Evolutionary conservation across 192 early-diverging fungal species (phyloP).

Genomic region (Coemansia sp.): DNA sequence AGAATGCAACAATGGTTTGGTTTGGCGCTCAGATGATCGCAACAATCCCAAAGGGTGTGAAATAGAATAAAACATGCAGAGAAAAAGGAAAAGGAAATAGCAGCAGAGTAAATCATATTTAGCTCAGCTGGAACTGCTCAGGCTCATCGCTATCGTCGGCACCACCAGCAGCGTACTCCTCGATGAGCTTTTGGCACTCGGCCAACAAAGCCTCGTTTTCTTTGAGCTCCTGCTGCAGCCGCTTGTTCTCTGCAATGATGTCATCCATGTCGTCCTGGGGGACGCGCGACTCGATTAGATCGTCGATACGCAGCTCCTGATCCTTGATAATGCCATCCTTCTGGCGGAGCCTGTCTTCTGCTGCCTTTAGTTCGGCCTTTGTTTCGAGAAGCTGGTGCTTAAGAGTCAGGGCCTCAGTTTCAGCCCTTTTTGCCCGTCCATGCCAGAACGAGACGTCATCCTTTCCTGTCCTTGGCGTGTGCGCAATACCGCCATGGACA

Average conservation of each 20-base stretch:
- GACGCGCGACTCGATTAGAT: constrained; percentile 50
- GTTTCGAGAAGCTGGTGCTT: constrained; percentile 52
- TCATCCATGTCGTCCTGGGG: constrained; percentile 51
- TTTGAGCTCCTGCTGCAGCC: constrained; percentile 28
- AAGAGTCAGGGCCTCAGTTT: constrained; percentile 41
- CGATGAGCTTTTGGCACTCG: constrained; percentile 48
- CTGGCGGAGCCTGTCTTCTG: constrained; percentile 41
- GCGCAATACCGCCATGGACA: background rate
- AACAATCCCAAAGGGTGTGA: background rate
- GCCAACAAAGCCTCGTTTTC: constrained; percentile 46
- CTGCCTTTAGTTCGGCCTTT: constrained; percentile 47
- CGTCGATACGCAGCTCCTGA: constrained; percentile 41
- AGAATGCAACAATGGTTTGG: background rate
- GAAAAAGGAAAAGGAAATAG: background rate
- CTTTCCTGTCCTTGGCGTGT: constrained; percentile 11
- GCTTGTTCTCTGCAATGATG: constrained; percentile 36
- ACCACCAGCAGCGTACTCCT: constrained; percentile 37
- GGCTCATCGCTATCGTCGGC: constrained; percentile 15
- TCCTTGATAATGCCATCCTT: constrained; percentile 49
- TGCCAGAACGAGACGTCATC: constrained; percentile 4
- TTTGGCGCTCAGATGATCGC: background rate
- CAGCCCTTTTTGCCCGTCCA: constrained; percentile 17
- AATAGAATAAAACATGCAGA: background rate
- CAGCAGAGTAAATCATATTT: background rate
- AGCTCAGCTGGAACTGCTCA: constrained; percentile 7